phyloP scores from a whole-genome alignment of 495 filamentous ascomycete genomes.

The Lasiosphaeria ovina region DNA sequence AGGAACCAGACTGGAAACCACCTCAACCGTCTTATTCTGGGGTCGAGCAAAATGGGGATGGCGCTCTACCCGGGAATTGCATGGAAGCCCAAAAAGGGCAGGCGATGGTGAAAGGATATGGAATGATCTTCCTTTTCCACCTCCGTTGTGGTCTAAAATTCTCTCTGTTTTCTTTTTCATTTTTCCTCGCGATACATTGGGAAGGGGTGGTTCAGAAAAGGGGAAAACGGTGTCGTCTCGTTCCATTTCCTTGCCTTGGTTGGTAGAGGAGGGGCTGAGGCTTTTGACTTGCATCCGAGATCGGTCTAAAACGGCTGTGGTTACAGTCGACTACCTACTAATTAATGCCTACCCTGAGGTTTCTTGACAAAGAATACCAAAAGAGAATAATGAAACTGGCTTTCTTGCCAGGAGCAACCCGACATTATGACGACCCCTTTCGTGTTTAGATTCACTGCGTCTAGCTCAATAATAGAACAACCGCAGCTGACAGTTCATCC shows the following conservation, averaged over 20 bases:
- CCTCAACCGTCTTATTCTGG: neutral
- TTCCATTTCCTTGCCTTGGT: neutral
- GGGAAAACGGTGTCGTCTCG: neutral
- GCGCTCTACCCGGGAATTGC: neutral
- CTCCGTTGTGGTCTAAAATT: neutral
- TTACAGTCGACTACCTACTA: too few relatives aligned
- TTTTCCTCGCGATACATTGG: slow-evolving; percentile 15
- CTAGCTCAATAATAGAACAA: too few relatives aligned
- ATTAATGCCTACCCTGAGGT: too few relatives aligned
- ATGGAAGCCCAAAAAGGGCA: neutral
- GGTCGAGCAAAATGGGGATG: neutral
- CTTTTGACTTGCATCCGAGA: too few relatives aligned
- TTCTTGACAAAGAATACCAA: too few relatives aligned
- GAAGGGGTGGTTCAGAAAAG: neutral
- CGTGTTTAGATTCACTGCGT: too few relatives aligned
- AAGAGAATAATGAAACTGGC: too few relatives aligned
- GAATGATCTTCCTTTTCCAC: neutral
- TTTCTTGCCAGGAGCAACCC: too few relatives aligned
- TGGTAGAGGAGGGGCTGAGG: neutral
- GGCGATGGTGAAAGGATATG: neutral
- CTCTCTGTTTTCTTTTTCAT: slow-evolving; percentile 12
- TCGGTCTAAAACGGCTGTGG: too few relatives aligned
- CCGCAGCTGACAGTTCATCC: too few relatives aligned
- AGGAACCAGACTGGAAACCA: neutral
- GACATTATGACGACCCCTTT: too few relatives aligned